phyloP scores from a whole-genome alignment of 305 asterid genomes.

The Fraxinus ornus region DNA sequence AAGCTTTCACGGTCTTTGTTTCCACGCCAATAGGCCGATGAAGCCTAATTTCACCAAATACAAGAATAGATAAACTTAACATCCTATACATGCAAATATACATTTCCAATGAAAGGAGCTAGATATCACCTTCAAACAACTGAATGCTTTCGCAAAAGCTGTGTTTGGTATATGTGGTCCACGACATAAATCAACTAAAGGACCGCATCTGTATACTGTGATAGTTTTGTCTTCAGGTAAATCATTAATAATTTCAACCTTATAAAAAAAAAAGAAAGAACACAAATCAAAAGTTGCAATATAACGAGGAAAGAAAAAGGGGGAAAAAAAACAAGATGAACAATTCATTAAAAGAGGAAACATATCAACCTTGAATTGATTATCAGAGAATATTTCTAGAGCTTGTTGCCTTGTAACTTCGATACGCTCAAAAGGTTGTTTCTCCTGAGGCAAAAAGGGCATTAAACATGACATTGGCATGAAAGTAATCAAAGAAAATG shows the following conservation, averaged over 20 bases:
- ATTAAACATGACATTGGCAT: slow-evolving; percentile 1
- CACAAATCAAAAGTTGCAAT: slow-evolving; percentile 22
- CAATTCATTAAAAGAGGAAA: neutral
- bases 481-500: slow-evolving; percentile 2
- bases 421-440: slow-evolving; percentile 89
- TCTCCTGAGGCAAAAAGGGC: slow-evolving; percentile 52
- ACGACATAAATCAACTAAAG: slow-evolving; percentile 90
- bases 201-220: slow-evolving; percentile 96
- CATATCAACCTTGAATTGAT: slow-evolving; percentile 69
- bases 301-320: neutral
- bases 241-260: slow-evolving; percentile 92
- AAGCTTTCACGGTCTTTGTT: slow-evolving; percentile 92
- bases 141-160: slow-evolving; percentile 85
- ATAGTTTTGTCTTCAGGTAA: slow-evolving; percentile 90
- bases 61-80: slow-evolving; percentile 11
- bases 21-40: slow-evolving; percentile 99
- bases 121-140: slow-evolving; percentile 79
- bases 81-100: slow-evolving; percentile 9
- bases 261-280: slow-evolving; percentile 19
- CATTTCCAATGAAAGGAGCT: neutral
- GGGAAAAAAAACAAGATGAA: slow-evolving; percentile 11
- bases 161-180: slow-evolving; percentile 98
- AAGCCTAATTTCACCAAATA: slow-evolving; percentile 54
- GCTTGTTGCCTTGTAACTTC: slow-evolving; percentile 90
- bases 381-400: slow-evolving; percentile 85